Conservation (phyloP, 208 protist species). For the Crithidia mellificae region DNA sequence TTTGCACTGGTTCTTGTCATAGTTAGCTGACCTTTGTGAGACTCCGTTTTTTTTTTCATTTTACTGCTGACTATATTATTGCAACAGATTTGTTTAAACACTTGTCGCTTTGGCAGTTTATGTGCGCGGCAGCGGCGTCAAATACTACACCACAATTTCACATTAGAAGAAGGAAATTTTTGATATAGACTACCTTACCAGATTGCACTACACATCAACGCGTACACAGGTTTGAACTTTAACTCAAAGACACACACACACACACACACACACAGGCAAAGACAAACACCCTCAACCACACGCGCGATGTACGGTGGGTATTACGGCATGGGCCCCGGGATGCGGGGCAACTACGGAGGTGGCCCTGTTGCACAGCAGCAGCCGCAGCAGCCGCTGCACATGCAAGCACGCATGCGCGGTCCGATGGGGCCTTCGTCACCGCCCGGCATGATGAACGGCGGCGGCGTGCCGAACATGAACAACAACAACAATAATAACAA, state of each 20-base stretch:
- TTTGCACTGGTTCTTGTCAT: no score
- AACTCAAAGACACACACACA: no score
- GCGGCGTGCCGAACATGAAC: not conserved
- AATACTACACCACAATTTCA: no score
- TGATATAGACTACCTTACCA: no score
- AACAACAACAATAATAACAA: not conserved
- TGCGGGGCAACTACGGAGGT: constrained; percentile 21
- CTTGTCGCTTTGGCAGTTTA: no score
- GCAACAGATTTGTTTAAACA: no score
- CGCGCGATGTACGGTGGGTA: constrained; percentile 30
- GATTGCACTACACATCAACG: no score
- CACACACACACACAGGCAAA: not conserved
- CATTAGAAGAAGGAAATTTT: no score
- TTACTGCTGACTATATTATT: no score
- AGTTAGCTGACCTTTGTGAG: no score
- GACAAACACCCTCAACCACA: constrained; percentile 1
- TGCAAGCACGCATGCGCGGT: constrained; percentile 19
- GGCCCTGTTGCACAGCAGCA: constrained; percentile 21
- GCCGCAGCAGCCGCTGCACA: constrained; percentile 19
- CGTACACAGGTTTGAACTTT: not conserved
- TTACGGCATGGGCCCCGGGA: constrained; percentile 32
- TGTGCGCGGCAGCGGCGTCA: no score
- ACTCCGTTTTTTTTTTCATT: no score
- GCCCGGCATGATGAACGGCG: not conserved
- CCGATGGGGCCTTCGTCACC: not conserved